Base-by-base conservation (phyloP, 139 green algal species). In the Chlamydomonas incerta region DNA sequence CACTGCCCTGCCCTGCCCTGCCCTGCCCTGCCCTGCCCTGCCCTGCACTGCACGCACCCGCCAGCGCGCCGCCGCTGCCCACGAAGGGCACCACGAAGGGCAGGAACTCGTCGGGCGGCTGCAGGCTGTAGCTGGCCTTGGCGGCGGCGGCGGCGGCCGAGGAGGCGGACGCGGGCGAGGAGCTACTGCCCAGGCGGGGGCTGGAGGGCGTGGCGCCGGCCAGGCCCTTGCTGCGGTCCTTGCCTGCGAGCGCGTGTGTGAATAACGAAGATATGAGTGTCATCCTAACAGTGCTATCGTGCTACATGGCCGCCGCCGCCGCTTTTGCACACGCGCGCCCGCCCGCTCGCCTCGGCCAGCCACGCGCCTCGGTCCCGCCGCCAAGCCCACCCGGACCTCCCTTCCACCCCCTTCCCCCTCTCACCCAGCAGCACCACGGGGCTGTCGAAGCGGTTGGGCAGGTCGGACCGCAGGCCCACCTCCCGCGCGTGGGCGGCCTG, bases 81-180 rank as follows among this genome's bases (percentile, higher is more conserved):
- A 88, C 80, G 88, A 98, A 98, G 23, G 96, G 96, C 58, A 98
- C 88, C 81, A 97, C 93, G 86, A 97, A 96, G 24, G 96, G 96
- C 81, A 96, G 84, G 50, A 98, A 92, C 60, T 96, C 93, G 35
- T 96, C 92, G 0, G 96, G 93, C 29, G 93, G 92, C 88, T 98
- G 90, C 86, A 98, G 84, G n/a, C 31, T 87, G 83, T 62, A 77
- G 70, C 71, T 33, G 26, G 86, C 62, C 52, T 84, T 69, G 74
- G 68, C 52, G 34, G 80, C 80, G n/a, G 28, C 33, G 13, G 31
- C 24, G 3, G 82, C 24, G 63, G 70, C 31, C 9, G 81, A 81
- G 41, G 46, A 52, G 46, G 17, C 41, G 72, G 62, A 87, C 28
- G 80, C 76, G 35, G 85, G 55, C 28, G 15, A 21, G 58, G 72